Percentiles rank a stretch among this genome's conserved stretches.
These are phyloP conservation scores for Solanum sitiens DNA, from an alignment of 257 asterid species.

Conservation along the genomic window DNA sequence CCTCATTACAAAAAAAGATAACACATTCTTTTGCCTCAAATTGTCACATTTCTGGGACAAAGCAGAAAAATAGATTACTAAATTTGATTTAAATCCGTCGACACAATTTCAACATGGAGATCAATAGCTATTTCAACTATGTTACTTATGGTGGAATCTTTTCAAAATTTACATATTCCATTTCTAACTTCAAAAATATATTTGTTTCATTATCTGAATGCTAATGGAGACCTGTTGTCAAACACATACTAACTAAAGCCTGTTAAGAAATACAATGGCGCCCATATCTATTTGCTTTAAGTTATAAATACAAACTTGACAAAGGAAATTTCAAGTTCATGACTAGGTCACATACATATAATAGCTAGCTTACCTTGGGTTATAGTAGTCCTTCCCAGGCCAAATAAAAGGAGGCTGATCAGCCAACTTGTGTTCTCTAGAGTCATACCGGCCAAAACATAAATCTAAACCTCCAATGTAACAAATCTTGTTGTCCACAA, in stretches of 20 bases:
- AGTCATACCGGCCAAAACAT: constrained; percentile 93
- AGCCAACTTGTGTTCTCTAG: constrained; percentile 63
- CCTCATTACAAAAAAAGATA: background rate
- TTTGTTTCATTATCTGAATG: background rate
- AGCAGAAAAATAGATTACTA: background rate
- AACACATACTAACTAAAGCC: background rate
- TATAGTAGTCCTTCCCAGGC: constrained; percentile 98
- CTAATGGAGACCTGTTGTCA: background rate
- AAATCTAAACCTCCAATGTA: constrained; percentile 89
- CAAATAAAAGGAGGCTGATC: constrained; percentile 59
- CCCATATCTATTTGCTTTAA: background rate
- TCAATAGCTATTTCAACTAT: background rate
- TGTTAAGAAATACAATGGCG: background rate
- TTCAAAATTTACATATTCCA: background rate
- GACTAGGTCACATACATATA: background rate
- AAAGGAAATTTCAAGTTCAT: background rate
- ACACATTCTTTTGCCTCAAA: background rate
- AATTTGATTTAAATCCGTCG: background rate
- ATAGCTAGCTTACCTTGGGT: constrained; percentile 54
- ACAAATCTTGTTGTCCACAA: constrained; percentile 70
- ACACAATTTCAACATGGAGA: background rate
- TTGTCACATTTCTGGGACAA: background rate
- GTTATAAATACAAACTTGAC: background rate
- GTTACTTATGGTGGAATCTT: background rate
- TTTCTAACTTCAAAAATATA: background rate